Conservation (phyloP, 2,329 filamentous ascomycete species). For the Didymella sp. region DNA sequence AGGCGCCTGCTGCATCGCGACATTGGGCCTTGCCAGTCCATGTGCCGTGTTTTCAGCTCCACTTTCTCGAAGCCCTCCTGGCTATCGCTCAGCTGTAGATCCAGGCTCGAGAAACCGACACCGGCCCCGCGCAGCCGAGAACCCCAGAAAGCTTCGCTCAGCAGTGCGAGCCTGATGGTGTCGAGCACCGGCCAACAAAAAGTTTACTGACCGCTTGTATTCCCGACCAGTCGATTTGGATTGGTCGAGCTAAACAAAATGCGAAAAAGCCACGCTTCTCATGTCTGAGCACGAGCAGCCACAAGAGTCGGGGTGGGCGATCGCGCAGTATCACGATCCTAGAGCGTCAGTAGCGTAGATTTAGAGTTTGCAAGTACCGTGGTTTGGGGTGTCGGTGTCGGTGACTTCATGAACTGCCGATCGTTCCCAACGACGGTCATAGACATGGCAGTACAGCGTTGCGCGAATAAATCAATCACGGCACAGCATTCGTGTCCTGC, state of each 20-base stretch:
- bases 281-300: constrained; percentile 7
- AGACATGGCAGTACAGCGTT: not conserved
- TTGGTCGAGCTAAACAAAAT: constrained; percentile 2
- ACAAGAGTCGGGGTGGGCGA: constrained; percentile 7
- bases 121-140: constrained; percentile 18
- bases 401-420: constrained; percentile 11
- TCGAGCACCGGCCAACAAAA: not conserved
- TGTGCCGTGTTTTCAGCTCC: constrained; percentile 12
- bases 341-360: constrained; percentile 7
- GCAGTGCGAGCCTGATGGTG: not conserved
- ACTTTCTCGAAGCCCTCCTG: not conserved
- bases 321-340: not conserved
- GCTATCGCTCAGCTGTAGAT: constrained; percentile 9
- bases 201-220: not conserved
- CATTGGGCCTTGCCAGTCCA: not conserved
- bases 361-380: constrained; percentile 1
- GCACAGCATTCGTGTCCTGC: not conserved
- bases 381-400: not conserved
- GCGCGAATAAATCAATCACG: not conserved
- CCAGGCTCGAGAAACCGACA: constrained; percentile 2
- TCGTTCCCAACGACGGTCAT: not conserved
- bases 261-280: not conserved
- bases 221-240: not conserved
- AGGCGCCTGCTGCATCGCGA: constrained; percentile 3
- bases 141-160: not conserved